These are phyloP conservation scores for Trametes hirsuta DNA, from an alignment of 1,284 basidiomycete species.

Conservation along the genomic window DNA sequence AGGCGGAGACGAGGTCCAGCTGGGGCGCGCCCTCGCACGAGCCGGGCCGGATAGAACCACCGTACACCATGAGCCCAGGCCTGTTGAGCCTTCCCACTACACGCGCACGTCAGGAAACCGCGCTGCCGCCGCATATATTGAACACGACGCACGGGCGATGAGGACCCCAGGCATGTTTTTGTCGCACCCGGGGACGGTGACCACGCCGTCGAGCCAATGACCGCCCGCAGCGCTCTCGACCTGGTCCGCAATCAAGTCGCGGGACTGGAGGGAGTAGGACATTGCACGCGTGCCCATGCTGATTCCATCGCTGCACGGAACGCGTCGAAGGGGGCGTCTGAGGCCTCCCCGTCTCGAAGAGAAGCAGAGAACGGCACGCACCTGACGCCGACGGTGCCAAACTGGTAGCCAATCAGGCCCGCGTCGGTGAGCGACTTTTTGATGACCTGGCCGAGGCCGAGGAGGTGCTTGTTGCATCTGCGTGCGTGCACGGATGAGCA, in stretches of 20 bases:
- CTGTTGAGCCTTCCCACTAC: slow-evolving; percentile 91
- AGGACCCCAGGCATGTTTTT: slow-evolving; percentile 98
- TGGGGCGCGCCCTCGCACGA: slow-evolving; percentile 80
- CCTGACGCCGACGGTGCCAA: slow-evolving; percentile 93
- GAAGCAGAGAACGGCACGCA: slow-evolving; percentile 2
- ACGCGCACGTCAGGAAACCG: not conserved
- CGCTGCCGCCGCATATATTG: slow-evolving; percentile 20
- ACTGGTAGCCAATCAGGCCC: slow-evolving; percentile 92
- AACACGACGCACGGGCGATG: slow-evolving; percentile 79
- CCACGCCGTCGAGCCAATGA: slow-evolving; percentile 98
- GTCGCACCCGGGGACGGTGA: slow-evolving; percentile 94
- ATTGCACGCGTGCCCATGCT: slow-evolving; percentile 95
- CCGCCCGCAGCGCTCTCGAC: slow-evolving; percentile 97
- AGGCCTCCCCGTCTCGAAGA: not conserved
- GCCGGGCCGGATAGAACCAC: slow-evolving; percentile 91
- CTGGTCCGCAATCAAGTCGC: slow-evolving; percentile 96
- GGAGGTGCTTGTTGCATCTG: slow-evolving; percentile 91
- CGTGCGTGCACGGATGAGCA: slow-evolving; percentile 18
- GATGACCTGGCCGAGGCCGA: slow-evolving; percentile 86
- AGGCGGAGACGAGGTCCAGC: slow-evolving; percentile 93
- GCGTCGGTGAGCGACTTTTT: slow-evolving; percentile 79
- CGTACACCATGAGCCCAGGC: slow-evolving; percentile 96
- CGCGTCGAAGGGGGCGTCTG: not conserved
- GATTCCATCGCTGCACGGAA: slow-evolving; percentile 77
- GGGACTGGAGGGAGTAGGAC: slow-evolving; percentile 94